These are phyloP conservation scores for Phaeophleospora eucalypticola DNA, from an alignment of 2,329 filamentous ascomycete species.

Conservation along the genomic window DNA sequence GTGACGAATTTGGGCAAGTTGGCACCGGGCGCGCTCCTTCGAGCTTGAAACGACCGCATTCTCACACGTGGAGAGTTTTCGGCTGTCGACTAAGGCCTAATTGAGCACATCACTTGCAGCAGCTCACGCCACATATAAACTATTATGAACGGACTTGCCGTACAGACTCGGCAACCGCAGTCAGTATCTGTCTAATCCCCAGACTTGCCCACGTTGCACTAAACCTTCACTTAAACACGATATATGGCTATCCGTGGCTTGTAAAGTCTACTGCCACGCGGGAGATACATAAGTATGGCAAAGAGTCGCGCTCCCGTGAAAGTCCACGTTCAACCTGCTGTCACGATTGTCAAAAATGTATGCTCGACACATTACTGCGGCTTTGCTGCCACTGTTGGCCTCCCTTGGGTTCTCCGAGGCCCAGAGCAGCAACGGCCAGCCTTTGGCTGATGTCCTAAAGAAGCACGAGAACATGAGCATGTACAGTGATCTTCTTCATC, in stretches of 20 bases:
- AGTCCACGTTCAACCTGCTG: not conserved
- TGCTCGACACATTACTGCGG: not conserved
- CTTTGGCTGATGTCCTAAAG: constrained; percentile 14
- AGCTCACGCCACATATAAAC: not conserved
- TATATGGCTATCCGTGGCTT: no score
- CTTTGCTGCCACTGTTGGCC: not conserved
- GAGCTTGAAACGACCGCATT: no score
- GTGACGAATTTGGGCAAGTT: no score
- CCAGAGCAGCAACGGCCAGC: not conserved
- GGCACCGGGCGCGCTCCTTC: not conserved
- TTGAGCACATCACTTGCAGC: not conserved
- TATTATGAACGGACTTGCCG: not conserved
- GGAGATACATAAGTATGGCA: not conserved
- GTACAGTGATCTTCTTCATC: constrained; percentile 10
- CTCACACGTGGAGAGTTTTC: no score
- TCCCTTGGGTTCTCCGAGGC: not conserved
- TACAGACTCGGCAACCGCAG: not conserved
- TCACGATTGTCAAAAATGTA: not conserved
- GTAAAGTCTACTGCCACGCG: no score
- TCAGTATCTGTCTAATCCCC: no score
- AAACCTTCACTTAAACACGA: no score
- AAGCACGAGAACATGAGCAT: constrained; percentile 13
- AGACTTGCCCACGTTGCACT: no score
- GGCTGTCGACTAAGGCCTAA: not conserved
- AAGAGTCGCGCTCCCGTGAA: not conserved